A percentile compares a stretch with the other conserved stretches of the same genome.
These are phyloP conservation scores for Pseudogymnoascus sp. DNA, from an alignment of 2,329 filamentous ascomycete species.

Conservation along the genomic window DNA sequence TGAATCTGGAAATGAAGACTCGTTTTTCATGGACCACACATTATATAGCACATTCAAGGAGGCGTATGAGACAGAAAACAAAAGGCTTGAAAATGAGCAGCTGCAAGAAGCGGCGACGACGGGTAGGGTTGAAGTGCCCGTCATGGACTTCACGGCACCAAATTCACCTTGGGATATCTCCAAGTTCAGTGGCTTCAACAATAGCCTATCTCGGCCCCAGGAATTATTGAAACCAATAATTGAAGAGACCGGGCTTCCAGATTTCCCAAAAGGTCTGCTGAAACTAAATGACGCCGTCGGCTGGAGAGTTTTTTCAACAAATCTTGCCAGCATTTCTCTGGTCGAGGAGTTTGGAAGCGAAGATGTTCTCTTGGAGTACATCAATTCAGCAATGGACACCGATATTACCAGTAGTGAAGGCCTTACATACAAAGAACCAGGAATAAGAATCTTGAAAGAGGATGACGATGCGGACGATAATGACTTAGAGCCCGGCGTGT, in stretches of 20 bases:
- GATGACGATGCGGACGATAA: conserved; percentile 30
- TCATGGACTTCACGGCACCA: conserved; percentile 35
- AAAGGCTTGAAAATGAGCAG: conserved; percentile 24
- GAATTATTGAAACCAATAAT: conserved; percentile 19
- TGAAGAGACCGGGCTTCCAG: conserved; percentile 25
- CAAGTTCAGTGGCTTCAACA: background rate
- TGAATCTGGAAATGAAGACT: background rate
- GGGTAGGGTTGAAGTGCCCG: conserved; percentile 39
- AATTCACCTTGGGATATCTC: conserved; percentile 38
- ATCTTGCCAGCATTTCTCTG: conserved; percentile 29
- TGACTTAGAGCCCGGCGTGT: conserved; percentile 25
- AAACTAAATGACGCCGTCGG: conserved; percentile 33
- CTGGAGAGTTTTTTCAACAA: conserved; percentile 38
- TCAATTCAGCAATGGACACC: conserved; percentile 25
- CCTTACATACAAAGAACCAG: conserved; percentile 40
- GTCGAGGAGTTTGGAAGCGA: conserved; percentile 34
- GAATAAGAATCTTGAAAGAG: conserved; percentile 37
- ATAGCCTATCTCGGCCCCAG: conserved; percentile 17
- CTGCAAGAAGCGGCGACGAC: conserved; percentile 29
- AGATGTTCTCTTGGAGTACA: conserved; percentile 28
- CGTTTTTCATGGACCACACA: background rate
- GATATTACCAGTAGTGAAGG: conserved; percentile 31
- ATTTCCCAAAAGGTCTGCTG: conserved; percentile 33
- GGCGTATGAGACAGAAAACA: conserved; percentile 16
- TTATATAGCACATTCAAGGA: conserved; percentile 15